phyloP scores from a whole-genome alignment of 2,329 filamentous ascomycete genomes.

The Diplodia mutila region DNA sequence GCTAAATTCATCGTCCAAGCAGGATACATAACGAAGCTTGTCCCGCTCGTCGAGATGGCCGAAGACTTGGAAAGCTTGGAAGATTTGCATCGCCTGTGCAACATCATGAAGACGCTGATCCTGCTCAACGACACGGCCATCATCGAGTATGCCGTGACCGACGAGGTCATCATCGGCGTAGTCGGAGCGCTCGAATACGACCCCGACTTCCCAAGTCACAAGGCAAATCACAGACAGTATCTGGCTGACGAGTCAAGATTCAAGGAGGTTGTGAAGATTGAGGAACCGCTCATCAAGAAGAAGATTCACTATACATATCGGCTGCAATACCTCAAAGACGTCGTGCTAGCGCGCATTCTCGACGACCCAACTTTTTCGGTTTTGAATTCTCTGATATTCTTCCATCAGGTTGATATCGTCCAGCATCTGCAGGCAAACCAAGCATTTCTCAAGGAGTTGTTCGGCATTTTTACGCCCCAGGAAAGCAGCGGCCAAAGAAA shows the following conservation, averaged over 20 bases:
- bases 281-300: conserved; percentile 75
- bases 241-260: conserved; percentile 85
- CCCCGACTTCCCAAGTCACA: conserved; percentile 95
- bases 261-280: conserved; percentile 94
- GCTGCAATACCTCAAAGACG: conserved; percentile 94
- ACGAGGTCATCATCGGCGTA: conserved; percentile 86
- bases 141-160: conserved; percentile 90
- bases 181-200: conserved; percentile 97
- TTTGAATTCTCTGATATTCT: conserved; percentile 96
- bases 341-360: conserved; percentile 93
- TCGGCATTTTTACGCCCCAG: conserved; percentile 76
- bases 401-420: conserved; percentile 97
- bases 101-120: conserved; percentile 96
- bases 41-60: conserved; percentile 82
- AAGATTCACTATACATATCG: conserved; percentile 98
- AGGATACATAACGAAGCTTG: conserved; percentile 84
- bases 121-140: conserved; percentile 92
- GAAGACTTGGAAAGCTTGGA: conserved; percentile 87
- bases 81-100: conserved; percentile 90
- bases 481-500: conserved; percentile 71
- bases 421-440: conserved; percentile 87
- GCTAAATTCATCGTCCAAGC: conserved; percentile 84
- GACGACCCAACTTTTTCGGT: conserved; percentile 98
- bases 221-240: conserved; percentile 95
- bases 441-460: conserved; percentile 80